These are phyloP conservation scores for Calamus simplicifolius DNA, from an alignment of 176 grass and related monocot genomes.

Conservation along the genomic window DNA sequence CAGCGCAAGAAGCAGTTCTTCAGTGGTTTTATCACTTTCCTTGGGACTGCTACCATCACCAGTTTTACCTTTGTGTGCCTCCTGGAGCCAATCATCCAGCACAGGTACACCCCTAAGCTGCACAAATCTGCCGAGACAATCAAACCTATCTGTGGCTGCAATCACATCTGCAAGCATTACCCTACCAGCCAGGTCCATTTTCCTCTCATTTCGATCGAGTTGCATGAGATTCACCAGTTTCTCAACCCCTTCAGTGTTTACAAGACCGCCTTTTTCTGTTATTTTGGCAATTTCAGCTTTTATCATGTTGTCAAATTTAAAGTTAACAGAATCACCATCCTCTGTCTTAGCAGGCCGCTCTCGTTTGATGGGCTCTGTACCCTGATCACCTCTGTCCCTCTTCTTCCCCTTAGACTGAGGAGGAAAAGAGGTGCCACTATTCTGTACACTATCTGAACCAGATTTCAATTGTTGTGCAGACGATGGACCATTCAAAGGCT, in stretches of 20 bases:
- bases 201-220: not conserved
- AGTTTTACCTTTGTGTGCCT: slow-evolving; percentile 16
- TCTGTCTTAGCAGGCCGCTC: slow-evolving; percentile 9
- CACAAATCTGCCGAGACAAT: slow-evolving; percentile 19
- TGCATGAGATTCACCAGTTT: slow-evolving; percentile 6
- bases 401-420: slow-evolving; percentile 18
- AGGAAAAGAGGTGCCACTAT: slow-evolving; percentile 5
- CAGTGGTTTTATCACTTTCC: slow-evolving; percentile 8
- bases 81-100: slow-evolving; percentile 31
- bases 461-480: slow-evolving; percentile 31
- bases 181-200: slow-evolving; percentile 6
- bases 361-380: slow-evolving; percentile 4
- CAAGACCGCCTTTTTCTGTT: slow-evolving; percentile 11
- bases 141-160: slow-evolving; percentile 10
- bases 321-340: slow-evolving; percentile 4
- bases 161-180: slow-evolving; percentile 9
- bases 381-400: slow-evolving; percentile 17
- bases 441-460: slow-evolving; percentile 9
- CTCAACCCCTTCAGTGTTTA: slow-evolving; percentile 3
- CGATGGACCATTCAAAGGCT: slow-evolving; percentile 43
- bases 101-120: slow-evolving; percentile 18
- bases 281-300: slow-evolving; percentile 8
- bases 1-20: slow-evolving; percentile 12
- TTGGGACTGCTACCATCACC: slow-evolving; percentile 10
- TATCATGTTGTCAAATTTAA: not conserved